A percentile compares a stretch with the other conserved stretches of the same genome.
Conservation (phyloP, 2,329 filamentous ascomycete species). For the Scedosporium minutisporum region DNA sequence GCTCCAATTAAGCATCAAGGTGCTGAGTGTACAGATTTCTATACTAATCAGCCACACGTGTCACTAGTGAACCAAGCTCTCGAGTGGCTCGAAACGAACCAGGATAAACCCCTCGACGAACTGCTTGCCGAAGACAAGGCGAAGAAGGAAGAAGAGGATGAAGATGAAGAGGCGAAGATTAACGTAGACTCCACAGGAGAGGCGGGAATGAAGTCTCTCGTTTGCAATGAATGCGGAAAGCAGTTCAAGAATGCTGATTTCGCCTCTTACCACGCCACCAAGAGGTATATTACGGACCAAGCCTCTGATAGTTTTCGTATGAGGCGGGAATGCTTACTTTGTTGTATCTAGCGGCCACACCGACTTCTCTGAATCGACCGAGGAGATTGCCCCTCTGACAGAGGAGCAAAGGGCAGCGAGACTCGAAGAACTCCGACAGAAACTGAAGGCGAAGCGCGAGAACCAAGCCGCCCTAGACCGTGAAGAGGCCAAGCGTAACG, state of each 20-base stretch:
- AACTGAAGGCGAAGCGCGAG: conserved; percentile 63
- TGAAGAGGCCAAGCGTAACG: conserved; percentile 74
- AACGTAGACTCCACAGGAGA: conserved; percentile 61
- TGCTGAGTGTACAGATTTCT: too few species aligned
- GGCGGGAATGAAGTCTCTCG: conserved; percentile 60
- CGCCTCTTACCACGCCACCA: conserved; percentile 83
- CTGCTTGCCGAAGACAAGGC: conserved; percentile 41
- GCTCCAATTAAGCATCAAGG: neutral
- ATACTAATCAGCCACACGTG: too few species aligned
- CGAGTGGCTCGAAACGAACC: conserved; percentile 88
- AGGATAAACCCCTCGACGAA: conserved; percentile 78
- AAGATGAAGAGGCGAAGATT: conserved; percentile 44
- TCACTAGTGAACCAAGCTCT: conserved; percentile 28
- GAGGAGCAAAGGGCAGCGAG: conserved; percentile 83
- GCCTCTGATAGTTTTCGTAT: too few species aligned
- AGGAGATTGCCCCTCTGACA: conserved; percentile 82
- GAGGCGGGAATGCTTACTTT: neutral
- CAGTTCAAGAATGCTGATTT: conserved; percentile 72
- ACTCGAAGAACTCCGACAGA: conserved; percentile 64
- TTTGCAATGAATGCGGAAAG: conserved; percentile 94
- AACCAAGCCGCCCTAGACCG: conserved; percentile 63
- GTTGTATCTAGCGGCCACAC: conserved; percentile 57
- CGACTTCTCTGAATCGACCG: conserved; percentile 87
- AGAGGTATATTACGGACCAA: conserved; percentile 48
- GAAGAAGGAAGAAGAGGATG: conserved; percentile 33